These are phyloP conservation scores for Suillus fuscotomentosus DNA, from an alignment of 768 basidiomycete species.

Conservation along the genomic window DNA sequence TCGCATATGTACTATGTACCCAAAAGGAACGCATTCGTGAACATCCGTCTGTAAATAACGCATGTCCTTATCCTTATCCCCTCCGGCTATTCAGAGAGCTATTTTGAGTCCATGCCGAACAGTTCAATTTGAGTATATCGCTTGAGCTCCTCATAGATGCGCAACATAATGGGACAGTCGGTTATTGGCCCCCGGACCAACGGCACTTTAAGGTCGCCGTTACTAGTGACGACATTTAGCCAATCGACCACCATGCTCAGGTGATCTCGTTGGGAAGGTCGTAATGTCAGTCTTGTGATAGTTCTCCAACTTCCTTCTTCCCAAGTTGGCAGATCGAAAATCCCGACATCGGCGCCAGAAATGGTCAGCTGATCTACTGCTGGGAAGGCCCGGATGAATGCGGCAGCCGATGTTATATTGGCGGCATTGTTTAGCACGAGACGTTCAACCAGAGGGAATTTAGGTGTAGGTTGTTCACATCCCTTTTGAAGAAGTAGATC, in stretches of 20 bases:
- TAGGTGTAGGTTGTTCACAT: constrained; percentile 9
- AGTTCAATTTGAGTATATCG: not conserved
- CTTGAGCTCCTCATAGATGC: not conserved
- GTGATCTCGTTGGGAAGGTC: not conserved
- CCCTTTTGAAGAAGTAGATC: constrained; percentile 22
- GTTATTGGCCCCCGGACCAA: not conserved
- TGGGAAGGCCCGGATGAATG: constrained; percentile 29
- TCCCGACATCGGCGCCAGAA: constrained; percentile 26
- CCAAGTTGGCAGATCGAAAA: constrained; percentile 12
- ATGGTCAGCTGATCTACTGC: constrained; percentile 17
- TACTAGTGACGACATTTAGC: not conserved
- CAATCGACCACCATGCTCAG: not conserved
- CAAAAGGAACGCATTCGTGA: not conserved
- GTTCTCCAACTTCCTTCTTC: not conserved
- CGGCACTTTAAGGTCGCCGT: not conserved
- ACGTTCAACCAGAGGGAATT: constrained; percentile 27
- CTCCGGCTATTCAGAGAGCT: not conserved
- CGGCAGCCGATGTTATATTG: constrained; percentile 19
- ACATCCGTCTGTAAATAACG: too few relatives aligned
- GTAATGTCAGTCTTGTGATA: not conserved
- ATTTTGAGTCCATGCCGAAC: not conserved
- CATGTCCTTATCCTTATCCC: not conserved
- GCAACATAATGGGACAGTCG: not conserved
- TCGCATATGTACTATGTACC: not conserved
- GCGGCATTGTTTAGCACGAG: constrained; percentile 26